These are phyloP conservation scores for Lipomyces kockii DNA, from an alignment of 805 yeast species.

Conservation along the genomic window DNA sequence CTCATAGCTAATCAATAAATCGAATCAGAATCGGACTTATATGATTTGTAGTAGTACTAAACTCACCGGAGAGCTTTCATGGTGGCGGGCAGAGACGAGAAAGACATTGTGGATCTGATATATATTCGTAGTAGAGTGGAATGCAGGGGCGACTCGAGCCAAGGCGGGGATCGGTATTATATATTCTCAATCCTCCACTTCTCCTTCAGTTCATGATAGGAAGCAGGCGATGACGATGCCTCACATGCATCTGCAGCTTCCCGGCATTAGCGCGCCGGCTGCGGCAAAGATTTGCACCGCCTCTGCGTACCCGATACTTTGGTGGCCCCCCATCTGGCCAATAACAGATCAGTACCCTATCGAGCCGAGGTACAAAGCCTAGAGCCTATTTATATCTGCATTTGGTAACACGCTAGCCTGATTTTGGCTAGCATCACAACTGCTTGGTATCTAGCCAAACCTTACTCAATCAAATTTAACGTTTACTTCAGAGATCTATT, in stretches of 20 bases:
- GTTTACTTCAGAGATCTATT: too few species aligned
- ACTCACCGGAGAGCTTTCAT: constrained; percentile 35
- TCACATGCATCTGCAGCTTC: neutral
- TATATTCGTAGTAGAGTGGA: neutral
- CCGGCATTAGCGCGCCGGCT: neutral
- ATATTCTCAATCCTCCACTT: neutral
- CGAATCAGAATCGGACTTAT: neutral
- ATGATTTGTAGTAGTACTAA: neutral
- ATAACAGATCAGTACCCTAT: neutral
- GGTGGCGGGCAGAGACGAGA: constrained; percentile 22
- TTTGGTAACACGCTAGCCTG: neutral
- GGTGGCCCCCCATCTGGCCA: neutral
- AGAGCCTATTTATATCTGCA: neutral
- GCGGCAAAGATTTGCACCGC: neutral
- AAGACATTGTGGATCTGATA: constrained; percentile 12
- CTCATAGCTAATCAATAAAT: constrained; percentile 24
- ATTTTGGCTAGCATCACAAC: neutral
- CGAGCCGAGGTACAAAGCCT: neutral
- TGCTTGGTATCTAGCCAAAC: too few species aligned
- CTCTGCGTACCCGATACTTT: neutral
- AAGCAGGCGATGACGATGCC: neutral
- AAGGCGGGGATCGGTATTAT: neutral
- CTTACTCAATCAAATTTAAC: too few species aligned
- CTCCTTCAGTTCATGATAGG: neutral
- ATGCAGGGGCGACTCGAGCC: neutral